Evolutionary conservation across 2,329 filamentous ascomycete genomes (phyloP).

Genomic region (Pyrenochaeta sp.): DNA sequence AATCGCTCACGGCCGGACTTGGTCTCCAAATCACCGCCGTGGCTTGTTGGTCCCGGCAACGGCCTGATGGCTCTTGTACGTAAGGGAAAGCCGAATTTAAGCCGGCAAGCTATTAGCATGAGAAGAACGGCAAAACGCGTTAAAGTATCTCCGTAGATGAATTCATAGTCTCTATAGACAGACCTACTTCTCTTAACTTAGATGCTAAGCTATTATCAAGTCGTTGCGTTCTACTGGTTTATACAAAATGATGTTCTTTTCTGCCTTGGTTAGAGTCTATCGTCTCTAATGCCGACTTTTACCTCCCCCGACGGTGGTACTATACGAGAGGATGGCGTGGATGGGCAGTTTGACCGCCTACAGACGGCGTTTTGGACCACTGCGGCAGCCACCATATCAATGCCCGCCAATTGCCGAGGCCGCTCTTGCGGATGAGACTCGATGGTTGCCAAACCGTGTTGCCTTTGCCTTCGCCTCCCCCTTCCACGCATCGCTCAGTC

Average conservation of each 20-base stretch:
- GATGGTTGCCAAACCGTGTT: slow-evolving; percentile 10
- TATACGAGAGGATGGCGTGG: neutral
- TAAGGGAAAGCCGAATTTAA: no score
- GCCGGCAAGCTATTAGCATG: no score
- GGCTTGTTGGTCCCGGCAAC: slow-evolving; percentile 2
- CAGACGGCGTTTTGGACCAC: slow-evolving; percentile 15
- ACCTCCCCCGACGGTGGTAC: no score
- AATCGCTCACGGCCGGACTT: slow-evolving; percentile 21
- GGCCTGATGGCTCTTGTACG: neutral
- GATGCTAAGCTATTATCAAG: no score
- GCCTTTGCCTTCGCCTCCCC: slow-evolving; percentile 6
- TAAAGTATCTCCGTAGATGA: no score
- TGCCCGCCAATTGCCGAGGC: slow-evolving; percentile 25
- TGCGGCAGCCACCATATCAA: slow-evolving; percentile 16
- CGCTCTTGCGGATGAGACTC: slow-evolving; percentile 14
- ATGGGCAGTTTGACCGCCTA: slow-evolving; percentile 4
- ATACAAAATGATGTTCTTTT: no score
- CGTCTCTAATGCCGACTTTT: no score
- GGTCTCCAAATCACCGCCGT: slow-evolving; percentile 15
- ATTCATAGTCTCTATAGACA: no score
- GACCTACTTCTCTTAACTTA: no score
- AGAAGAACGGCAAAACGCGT: no score
- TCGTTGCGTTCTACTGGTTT: no score
- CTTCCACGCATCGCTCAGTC: slow-evolving; percentile 19
- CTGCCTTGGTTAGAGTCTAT: no score